A percentile compares a stretch with the other conserved stretches of the same genome.
phyloP scores from a whole-genome alignment of 371 early-diverging fungal species.

The Paraphysoderma sedebokerense region DNA sequence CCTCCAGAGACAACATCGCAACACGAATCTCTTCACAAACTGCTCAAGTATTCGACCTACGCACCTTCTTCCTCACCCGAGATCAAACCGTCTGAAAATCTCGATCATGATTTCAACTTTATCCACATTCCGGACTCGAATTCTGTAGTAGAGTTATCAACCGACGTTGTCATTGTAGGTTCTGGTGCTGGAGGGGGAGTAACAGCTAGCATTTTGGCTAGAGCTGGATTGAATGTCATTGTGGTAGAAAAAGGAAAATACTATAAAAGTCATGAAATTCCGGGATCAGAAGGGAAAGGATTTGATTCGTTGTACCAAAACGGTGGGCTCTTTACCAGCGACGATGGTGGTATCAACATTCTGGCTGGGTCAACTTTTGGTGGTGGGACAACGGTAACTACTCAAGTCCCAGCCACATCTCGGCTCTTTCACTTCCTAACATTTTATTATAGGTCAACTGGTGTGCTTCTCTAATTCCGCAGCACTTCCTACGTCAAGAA shows the following conservation, averaged over 20 bases:
- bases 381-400: slow-evolving; percentile 45
- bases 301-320: slow-evolving; percentile 28
- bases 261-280: slow-evolving; percentile 28
- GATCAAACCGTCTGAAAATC: too few relatives aligned
- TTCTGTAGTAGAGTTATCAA: too few relatives aligned
- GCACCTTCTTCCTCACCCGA: too few relatives aligned
- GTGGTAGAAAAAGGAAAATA: slow-evolving; percentile 56
- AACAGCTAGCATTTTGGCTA: slow-evolving; percentile 45
- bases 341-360: slow-evolving; percentile 26
- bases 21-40: too few relatives aligned
- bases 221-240: slow-evolving; percentile 46
- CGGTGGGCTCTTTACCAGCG: slow-evolving; percentile 18
- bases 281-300: slow-evolving; percentile 23
- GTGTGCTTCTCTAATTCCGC: slow-evolving; percentile 46
- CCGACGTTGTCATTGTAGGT: slow-evolving; percentile 52
- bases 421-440: too few relatives aligned
- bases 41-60: too few relatives aligned
- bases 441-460: too few relatives aligned
- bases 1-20: too few relatives aligned
- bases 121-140: too few relatives aligned
- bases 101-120: too few relatives aligned
- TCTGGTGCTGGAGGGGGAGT: slow-evolving; percentile 65
- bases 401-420: too few relatives aligned
- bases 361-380: slow-evolving; percentile 47
- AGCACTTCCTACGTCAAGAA: slow-evolving; percentile 44